Evolutionary conservation across 257 asterid genomes (phyloP), one percentile per base, ranked within the genome.

Genomic region (Rauvolfia tetraphylla): DNA sequence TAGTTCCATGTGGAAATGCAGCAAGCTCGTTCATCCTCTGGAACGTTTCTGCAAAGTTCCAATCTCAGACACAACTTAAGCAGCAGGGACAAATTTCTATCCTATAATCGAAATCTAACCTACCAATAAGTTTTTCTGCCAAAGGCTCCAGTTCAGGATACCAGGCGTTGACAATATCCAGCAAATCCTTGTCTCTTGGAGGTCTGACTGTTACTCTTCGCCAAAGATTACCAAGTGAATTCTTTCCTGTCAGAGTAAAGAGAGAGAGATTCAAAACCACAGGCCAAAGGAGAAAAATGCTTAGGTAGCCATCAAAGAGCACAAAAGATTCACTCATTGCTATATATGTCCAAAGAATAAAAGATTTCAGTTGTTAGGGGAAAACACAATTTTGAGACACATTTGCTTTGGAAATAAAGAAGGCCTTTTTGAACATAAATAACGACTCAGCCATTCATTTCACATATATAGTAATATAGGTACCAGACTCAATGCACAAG

Each of bases 201-300:
- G 89, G 76, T 57, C 85, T 84, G 41, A 91, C 79, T 90, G 84
- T 86, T 68, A 95, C 87, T 82, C 90, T 93, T 92, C 95, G 81
- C 99, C 99, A 95, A 76, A 90, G 84, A 75, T 92, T 91, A 75
- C 94, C 89, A 54, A 93, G 87, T 46, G 88, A 83, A 87, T 80
- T 83, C 81, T 83, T 88, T 67, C 96, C 99, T 95, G 66, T 75
- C 68, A 76, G 59, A 48, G 54, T 62, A 59, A 71, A 73, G 61
- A 71, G 36, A 34, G 38, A 17, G 41, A 10, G 33, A 36, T 65
- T 53, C 18, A 42, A 25, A 63, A 72, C 5, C 0, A 71, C 4
- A n/a, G 6, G 38, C 71, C 78, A 49, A 70, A 7, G 14, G 33
- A 29, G 62, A 75, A 17, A 61, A n/a, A 27, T 6, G 36, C 68